Evolutionary conservation across 805 yeast genomes (phyloP).

Genomic region (Cyberlindnera xishuangbannaensis): DNA sequence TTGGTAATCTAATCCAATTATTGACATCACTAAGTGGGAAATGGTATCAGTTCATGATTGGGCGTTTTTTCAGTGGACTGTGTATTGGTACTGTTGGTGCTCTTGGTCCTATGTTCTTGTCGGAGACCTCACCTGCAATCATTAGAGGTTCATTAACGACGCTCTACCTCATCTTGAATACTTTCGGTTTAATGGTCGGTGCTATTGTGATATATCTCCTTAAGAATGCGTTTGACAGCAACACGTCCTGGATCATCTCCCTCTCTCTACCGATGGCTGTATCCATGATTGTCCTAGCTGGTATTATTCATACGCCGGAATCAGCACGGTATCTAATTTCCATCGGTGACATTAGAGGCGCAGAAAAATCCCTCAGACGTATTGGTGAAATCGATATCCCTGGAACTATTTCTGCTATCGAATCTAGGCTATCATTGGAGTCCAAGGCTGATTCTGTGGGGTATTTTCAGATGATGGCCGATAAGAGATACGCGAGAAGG

Average conservation of each 20-base stretch:
- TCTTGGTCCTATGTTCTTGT: conserved; percentile 62
- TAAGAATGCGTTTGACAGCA: conserved; percentile 26
- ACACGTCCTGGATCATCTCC: conserved; percentile 65
- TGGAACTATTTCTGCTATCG: conserved; percentile 3
- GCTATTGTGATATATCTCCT: conserved; percentile 57
- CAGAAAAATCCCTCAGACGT: conserved; percentile 44
- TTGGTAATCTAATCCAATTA: conserved; percentile 56
- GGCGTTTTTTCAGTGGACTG: conserved; percentile 63
- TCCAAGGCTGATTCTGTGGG: conserved; percentile 29
- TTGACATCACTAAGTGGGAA: conserved; percentile 35
- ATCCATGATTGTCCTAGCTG: conserved; percentile 42
- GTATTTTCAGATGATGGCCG: conserved; percentile 42
- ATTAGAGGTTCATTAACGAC: conserved; percentile 65
- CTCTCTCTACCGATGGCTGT: conserved; percentile 41
- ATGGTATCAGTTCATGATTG: conserved; percentile 61
- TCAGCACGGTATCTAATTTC: conserved; percentile 57
- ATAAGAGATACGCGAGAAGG: conserved; percentile 25
- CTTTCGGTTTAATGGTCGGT: conserved; percentile 62
- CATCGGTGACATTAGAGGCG: conserved; percentile 44
- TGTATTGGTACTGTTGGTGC: conserved; percentile 72
- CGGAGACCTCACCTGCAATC: conserved; percentile 59
- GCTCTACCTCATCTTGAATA: conserved; percentile 57
- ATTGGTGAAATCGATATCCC: conserved; percentile 39
- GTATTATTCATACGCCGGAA: conserved; percentile 63
- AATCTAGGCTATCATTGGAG: conserved; percentile 5